Evolutionary conservation across 768 basidiomycete genomes (phyloP).

Genomic region (Postia placenta): DNA sequence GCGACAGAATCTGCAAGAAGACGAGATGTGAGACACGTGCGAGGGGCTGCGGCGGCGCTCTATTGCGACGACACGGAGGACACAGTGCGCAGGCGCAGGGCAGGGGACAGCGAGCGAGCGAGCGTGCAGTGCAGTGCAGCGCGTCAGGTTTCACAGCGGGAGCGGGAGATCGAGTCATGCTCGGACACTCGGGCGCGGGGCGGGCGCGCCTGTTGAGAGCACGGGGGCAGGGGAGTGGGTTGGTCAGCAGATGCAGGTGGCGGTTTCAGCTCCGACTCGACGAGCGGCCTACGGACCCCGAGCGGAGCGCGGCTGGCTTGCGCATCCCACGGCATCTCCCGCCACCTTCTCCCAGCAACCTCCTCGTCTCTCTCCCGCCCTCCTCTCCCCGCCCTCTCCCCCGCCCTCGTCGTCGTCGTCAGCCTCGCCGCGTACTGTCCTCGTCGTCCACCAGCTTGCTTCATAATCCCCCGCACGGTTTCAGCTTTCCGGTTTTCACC

Average conservation of each 20-base stretch:
- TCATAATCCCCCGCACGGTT: not conserved
- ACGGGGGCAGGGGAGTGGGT: not conserved
- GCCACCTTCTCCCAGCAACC: constrained; percentile 7
- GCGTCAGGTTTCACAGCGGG: too few species aligned
- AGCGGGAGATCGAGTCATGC: not conserved
- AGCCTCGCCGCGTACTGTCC: not conserved
- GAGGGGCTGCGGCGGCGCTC: not conserved
- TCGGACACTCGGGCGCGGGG: not conserved
- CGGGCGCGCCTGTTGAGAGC: not conserved
- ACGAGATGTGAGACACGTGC: not conserved
- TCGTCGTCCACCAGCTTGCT: constrained; percentile 1
- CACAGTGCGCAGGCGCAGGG: not conserved
- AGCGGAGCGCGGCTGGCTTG: constrained; percentile 9
- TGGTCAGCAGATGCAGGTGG: not conserved
- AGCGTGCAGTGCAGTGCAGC: not conserved
- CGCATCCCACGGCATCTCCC: constrained; percentile 12
- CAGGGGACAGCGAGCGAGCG: not conserved
- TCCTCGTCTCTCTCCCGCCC: constrained; percentile 7
- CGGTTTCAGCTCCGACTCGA: not conserved
- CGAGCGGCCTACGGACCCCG: not conserved
- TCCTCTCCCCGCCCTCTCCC: constrained; percentile 2
- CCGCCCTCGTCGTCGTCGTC: not conserved
- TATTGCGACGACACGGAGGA: too few species aligned
- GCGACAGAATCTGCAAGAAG: not conserved
- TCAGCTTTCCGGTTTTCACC: not conserved